These are phyloP conservation scores for Taphrina deformans DNA, from an alignment of 1,139 yeast species.

Conservation along the genomic window DNA sequence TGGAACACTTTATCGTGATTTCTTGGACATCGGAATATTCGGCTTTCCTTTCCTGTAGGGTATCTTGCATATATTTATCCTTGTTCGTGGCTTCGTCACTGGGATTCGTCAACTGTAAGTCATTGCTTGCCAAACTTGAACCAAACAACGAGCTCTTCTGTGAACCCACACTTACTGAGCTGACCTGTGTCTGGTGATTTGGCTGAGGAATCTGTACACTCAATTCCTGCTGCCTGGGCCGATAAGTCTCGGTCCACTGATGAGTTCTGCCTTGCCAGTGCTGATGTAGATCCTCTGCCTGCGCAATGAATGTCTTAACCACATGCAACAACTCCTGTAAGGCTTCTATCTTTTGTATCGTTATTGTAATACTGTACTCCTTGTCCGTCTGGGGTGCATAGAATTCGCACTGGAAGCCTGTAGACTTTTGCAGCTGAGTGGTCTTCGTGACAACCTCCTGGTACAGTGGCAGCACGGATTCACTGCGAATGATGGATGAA, in stretches of 20 bases:
- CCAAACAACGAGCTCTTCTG: not conserved
- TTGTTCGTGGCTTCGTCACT: not conserved
- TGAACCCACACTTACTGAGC: not conserved
- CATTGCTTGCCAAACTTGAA: not conserved
- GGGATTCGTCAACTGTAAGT: not conserved
- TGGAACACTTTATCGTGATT: constrained; percentile 7
- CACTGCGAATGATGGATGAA: not conserved
- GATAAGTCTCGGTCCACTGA: constrained; percentile 10
- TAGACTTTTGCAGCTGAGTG: not conserved
- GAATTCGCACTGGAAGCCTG: constrained; percentile 1
- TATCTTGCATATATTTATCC: not conserved
- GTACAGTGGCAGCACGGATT: not conserved
- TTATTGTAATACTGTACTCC: not conserved
- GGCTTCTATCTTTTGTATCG: not conserved
- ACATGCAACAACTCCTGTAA: constrained; percentile 11
- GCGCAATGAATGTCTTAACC: constrained; percentile 6
- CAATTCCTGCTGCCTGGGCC: not conserved
- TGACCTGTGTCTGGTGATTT: not conserved
- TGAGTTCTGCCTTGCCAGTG: constrained; percentile 3
- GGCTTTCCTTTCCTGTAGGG: not conserved
- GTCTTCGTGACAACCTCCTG: not conserved
- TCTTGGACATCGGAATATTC: constrained; percentile 10
- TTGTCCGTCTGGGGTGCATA: not conserved
- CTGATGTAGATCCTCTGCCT: constrained; percentile 10
- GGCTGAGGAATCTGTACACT: not conserved